Base-by-base conservation (phyloP, 129 eudicot genomes). In the Erigeron canadensis region DNA sequence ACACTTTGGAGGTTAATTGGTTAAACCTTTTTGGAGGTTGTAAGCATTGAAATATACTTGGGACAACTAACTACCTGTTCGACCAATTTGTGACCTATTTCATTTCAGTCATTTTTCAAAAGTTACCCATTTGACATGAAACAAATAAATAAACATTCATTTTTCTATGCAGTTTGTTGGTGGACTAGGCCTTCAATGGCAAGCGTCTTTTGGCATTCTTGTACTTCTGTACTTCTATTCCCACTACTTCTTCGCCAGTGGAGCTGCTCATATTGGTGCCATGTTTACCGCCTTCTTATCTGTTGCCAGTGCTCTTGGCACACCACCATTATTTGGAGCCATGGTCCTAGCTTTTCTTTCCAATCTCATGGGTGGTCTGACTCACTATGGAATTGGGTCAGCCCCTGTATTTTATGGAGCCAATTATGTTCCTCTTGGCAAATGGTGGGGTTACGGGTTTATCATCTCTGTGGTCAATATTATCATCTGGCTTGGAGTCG, bases 381-480 rank as follows among this genome's bases (percentile, higher is more conserved):
- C 99, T 44, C 99, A 88, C 68, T 94, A 94, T 8, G 99, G 99
- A 41, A 94, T 94, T 19, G 97, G 99, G 21, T 94, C 99, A 39
- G 99, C 99, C 3, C 99, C 99, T 28, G 96, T 94, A 28, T 94
- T 94, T 72, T 94, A 90, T 63, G 97, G 99, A 54, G 96, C 99
- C 51, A 86, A 86, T 71, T 90, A 94, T 47, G 99, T 94, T 7
- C 99, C 97, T 15, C 91, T 94, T 54, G 87, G 80, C 54, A 75
- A 87, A 81, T 94, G 99, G 99, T 94, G 99, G 99, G 99, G 97
- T 16, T 90, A 90, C 10, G 97, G 99, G 40, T 94, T 94, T 81
- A 21, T 94, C 54, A 75, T 84, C 77, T 94, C 99, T 5, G 75
- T 94, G 54, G 94, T 94, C 73, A 94, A 94, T 75, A 77, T 94